These are phyloP conservation scores for Cynara cardunculus DNA, from an alignment of 129 eudicot species.

Conservation along the genomic window DNA sequence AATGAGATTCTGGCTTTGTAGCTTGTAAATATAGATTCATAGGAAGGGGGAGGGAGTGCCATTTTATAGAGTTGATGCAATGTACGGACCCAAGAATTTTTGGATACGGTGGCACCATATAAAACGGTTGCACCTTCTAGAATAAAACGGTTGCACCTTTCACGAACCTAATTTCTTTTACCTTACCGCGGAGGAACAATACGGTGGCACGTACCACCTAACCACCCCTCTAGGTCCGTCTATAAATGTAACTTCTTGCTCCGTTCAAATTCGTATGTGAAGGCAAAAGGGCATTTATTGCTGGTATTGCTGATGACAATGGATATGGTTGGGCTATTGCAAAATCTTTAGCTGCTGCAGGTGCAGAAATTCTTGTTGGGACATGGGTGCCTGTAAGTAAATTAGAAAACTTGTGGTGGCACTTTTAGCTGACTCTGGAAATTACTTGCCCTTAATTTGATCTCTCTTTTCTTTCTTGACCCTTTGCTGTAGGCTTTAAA, in stretches of 20 bases:
- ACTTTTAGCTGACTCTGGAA: background rate
- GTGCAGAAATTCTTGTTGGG: slow-evolving; percentile 96
- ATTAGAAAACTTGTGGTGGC: background rate
- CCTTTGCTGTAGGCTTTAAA: slow-evolving; percentile 62
- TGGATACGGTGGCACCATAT: too few relatives aligned
- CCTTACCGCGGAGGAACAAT: too few relatives aligned
- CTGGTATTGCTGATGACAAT: slow-evolving; percentile 98
- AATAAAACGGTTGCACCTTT: too few relatives aligned
- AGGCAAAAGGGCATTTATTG: slow-evolving; percentile 96
- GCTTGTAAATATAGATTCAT: too few relatives aligned
- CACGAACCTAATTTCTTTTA: too few relatives aligned
- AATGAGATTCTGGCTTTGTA: too few relatives aligned
- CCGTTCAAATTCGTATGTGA: background rate
- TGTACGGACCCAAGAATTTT: too few relatives aligned
- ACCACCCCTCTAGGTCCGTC: too few relatives aligned
- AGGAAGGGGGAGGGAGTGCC: too few relatives aligned
- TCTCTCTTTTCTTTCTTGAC: slow-evolving; percentile 10
- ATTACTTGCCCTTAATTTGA: background rate
- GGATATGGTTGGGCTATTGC: slow-evolving; percentile 99
- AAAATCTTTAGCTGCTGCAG: slow-evolving; percentile 92
- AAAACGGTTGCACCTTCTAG: too few relatives aligned
- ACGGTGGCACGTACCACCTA: too few relatives aligned
- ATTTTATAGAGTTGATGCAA: background rate
- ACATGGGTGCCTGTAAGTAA: slow-evolving; percentile 98
- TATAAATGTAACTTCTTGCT: slow-evolving; percentile 8